phyloP scores from a whole-genome alignment of 2,329 filamentous ascomycete genomes.

The Acarospora socialis region DNA sequence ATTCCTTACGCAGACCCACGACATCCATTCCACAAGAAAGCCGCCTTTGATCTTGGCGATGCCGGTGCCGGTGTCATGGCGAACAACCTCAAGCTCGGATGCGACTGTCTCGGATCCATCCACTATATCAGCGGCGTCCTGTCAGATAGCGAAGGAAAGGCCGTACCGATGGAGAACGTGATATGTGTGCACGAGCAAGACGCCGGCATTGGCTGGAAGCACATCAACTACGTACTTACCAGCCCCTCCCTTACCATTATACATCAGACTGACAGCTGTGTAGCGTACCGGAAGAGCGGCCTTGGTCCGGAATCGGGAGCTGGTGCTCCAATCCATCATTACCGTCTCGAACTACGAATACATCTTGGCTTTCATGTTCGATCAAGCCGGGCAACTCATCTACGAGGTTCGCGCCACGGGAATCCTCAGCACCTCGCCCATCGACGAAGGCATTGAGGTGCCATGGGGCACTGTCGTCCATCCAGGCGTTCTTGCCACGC shows the following conservation, averaged over 20 bases:
- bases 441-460: slow-evolving; percentile 49
- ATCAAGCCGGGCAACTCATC: slow-evolving; percentile 52
- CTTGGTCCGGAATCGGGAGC: slow-evolving; percentile 47
- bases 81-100: slow-evolving; percentile 55
- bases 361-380: slow-evolving; percentile 57
- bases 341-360: slow-evolving; percentile 62
- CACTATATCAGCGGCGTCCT: slow-evolving; percentile 49
- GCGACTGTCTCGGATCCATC: slow-evolving; percentile 56
- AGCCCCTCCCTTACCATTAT: no score
- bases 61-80: slow-evolving; percentile 52
- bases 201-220: slow-evolving; percentile 54
- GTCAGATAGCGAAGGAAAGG: slow-evolving; percentile 44
- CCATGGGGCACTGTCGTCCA: slow-evolving; percentile 56
- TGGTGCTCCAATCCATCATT: slow-evolving; percentile 56
- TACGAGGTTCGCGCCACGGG: slow-evolving; percentile 57
- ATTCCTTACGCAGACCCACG: slow-evolving; percentile 47
- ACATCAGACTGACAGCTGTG: no score
- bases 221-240: slow-evolving; percentile 62
- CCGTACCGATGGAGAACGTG: slow-evolving; percentile 47
- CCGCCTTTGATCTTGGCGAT: slow-evolving; percentile 57
- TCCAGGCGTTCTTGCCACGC: slow-evolving; percentile 51
- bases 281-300: slow-evolving; percentile 49
- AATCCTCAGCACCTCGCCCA: slow-evolving; percentile 52
- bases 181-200: slow-evolving; percentile 60
- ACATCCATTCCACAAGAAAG: slow-evolving; percentile 54